Evolutionary conservation across 192 early-diverging fungal species (phyloP).

Genomic region (Thamnidium elegans): DNA sequence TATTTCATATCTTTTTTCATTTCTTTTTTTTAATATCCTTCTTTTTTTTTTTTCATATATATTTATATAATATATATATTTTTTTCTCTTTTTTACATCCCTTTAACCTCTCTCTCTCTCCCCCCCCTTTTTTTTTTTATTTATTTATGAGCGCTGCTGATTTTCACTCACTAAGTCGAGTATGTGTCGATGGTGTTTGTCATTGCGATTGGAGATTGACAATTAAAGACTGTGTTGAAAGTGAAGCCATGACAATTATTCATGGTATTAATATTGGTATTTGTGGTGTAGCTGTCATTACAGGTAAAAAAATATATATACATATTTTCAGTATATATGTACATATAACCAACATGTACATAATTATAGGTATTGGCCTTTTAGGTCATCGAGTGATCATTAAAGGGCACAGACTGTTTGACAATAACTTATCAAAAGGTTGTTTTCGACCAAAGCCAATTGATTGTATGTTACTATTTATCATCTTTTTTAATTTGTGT

Average conservation of each 20-base stretch:
- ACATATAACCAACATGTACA: background rate
- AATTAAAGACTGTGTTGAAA: slow-evolving; percentile 14
- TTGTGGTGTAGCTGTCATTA: slow-evolving; percentile 17
- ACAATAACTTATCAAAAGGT: slow-evolving; percentile 17
- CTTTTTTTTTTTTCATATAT: background rate
- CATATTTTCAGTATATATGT: too few species aligned
- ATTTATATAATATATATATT: too few species aligned
- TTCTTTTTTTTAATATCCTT: too few species aligned
- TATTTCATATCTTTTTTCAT: too few species aligned
- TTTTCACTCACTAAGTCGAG: background rate
- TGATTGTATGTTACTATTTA: slow-evolving; percentile 26
- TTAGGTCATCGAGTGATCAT: slow-evolving; percentile 20
- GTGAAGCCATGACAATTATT: slow-evolving; percentile 14
- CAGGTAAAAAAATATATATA: slow-evolving; percentile 14
- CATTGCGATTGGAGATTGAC: slow-evolving; percentile 36
- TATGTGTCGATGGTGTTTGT: slow-evolving; percentile 18
- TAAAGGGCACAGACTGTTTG: slow-evolving; percentile 27
- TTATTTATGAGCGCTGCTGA: background rate
- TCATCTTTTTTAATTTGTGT: slow-evolving; percentile 29
- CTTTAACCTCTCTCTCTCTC: background rate
- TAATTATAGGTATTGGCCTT: slow-evolving; percentile 13
- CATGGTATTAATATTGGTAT: slow-evolving; percentile 24
- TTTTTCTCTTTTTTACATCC: background rate
- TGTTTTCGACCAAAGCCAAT: slow-evolving; percentile 32
- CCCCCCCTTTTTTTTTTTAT: background rate